A percentile compares a stretch with the other conserved stretches of the same genome.
These are phyloP conservation scores for Bruguiera hainesii DNA, from an alignment of 441 rosid species.

Conservation along the genomic window DNA sequence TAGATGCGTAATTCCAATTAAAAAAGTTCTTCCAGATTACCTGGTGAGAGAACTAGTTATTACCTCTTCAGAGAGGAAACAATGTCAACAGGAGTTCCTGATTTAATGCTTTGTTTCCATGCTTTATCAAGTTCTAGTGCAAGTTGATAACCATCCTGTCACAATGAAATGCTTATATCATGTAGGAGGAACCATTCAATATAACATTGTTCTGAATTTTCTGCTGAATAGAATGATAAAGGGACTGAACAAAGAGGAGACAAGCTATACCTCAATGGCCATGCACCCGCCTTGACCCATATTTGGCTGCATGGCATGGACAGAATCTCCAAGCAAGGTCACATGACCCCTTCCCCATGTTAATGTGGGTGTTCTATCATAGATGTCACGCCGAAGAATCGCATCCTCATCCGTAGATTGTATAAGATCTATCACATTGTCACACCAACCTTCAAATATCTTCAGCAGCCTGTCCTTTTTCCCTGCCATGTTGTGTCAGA, in stretches of 20 bases:
- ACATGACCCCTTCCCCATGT: slow-evolving; percentile 92
- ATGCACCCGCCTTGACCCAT: slow-evolving; percentile 97
- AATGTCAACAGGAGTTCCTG: slow-evolving; percentile 50
- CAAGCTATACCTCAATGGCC: slow-evolving; percentile 78
- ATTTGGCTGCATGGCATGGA: slow-evolving; percentile 97
- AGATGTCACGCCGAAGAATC: slow-evolving; percentile 85
- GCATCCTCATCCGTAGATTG: slow-evolving; percentile 71
- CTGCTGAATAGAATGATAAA: neutral
- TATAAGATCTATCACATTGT: slow-evolving; percentile 72
- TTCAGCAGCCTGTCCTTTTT: slow-evolving; percentile 72
- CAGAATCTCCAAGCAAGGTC: slow-evolving; percentile 87
- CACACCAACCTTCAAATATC: slow-evolving; percentile 92
- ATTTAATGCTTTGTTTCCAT: slow-evolving; percentile 54
- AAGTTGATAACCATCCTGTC: slow-evolving; percentile 84
- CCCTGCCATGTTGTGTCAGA: slow-evolving; percentile 38
- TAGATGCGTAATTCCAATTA: neutral
- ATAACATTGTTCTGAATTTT: neutral
- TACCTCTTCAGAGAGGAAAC: slow-evolving; percentile 77
- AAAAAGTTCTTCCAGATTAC: slow-evolving; percentile 3
- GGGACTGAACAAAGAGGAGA: slow-evolving; percentile 5
- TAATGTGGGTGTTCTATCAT: slow-evolving; percentile 64
- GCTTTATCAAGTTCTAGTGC: slow-evolving; percentile 82
- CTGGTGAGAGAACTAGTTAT: slow-evolving; percentile 1
- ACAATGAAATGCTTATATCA: neutral
- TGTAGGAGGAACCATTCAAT: neutral